These are phyloP conservation scores for Aspergillus tanneri DNA, from an alignment of 2,329 filamentous ascomycete species.

Conservation along the genomic window DNA sequence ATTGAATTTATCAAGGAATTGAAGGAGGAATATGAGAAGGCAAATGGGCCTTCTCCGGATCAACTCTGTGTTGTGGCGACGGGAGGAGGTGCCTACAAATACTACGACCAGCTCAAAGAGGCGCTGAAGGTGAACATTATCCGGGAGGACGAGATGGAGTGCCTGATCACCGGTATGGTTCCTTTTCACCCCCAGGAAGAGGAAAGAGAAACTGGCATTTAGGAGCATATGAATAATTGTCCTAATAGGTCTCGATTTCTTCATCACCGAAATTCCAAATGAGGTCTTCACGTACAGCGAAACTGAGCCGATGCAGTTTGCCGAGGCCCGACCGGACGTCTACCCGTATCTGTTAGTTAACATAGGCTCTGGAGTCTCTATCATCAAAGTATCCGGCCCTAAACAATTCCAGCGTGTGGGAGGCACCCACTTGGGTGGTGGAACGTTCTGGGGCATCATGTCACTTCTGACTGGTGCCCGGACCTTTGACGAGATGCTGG, in stretches of 20 bases:
- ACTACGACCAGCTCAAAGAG: constrained; percentile 85
- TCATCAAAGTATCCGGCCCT: constrained; percentile 94
- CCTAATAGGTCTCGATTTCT: constrained; percentile 81
- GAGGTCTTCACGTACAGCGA: constrained; percentile 98
- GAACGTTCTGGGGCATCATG: constrained; percentile 95
- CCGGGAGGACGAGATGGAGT: constrained; percentile 98
- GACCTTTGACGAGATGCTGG: constrained; percentile 97
- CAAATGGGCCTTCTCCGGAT: constrained; percentile 67
- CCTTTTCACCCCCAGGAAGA: not conserved
- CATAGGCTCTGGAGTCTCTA: constrained; percentile 93
- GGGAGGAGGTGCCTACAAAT: constrained; percentile 93
- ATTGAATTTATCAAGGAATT: constrained; percentile 87
- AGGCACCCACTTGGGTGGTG: constrained; percentile 89
- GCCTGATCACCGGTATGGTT: constrained; percentile 80
- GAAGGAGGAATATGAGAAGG: constrained; percentile 74
- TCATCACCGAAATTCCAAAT: constrained; percentile 94
- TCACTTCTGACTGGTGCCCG: constrained; percentile 88
- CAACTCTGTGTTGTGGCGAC: constrained; percentile 93
- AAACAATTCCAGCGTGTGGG: constrained; percentile 86
- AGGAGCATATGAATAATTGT: too few relatives aligned
- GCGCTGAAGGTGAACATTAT: constrained; percentile 83
- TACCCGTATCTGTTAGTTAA: constrained; percentile 98
- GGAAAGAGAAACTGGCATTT: not conserved
- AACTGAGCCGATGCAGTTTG: constrained; percentile 84
- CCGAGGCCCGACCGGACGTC: constrained; percentile 72